Base-by-base conservation (phyloP, 352 stramenopile genomes). In the Phytophthora cactorum region DNA sequence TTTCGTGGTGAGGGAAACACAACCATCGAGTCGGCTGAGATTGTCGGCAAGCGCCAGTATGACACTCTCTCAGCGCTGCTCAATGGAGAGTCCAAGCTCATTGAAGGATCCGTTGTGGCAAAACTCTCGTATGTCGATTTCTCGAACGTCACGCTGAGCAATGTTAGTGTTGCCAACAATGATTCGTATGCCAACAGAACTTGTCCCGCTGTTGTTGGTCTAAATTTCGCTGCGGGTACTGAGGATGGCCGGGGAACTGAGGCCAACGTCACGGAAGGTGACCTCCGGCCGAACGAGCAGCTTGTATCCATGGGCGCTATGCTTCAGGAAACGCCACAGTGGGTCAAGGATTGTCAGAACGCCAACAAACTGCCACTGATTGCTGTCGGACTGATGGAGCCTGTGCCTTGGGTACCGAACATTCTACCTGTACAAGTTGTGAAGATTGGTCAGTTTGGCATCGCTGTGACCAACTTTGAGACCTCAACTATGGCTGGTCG, bases 401-500 rank as follows among this genome's bases (percentile, higher is more conserved):
- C 77, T 0, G 61, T 70, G 31, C 75, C 74, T 1, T 89, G 76
- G 78, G 63, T 72, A 49, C 81, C 83, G 0, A 70, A 59, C 4
- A 67, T 89, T n/a, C 49, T 91, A 9, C 79, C 81, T 2, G 69
- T 91, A 5, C 81, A 91, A 32, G 61, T 90, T 4, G 63, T 87
- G 36, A 77, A 83, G 41, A 57, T 91, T 29, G 83, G 82, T 5
- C 76, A 85, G 36, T 72, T 92, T 25, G 79, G 59, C 10, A 54
- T 92, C 12, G 79, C 77, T 8, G 69, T 82, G 5, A 76, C 78
- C 25, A 84, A 73, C 34, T 90, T 90, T 41, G 83, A 91, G 63
- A 80, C 84, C 7, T 76, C 82, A 4, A 89, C 79, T 1, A 91
- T 90, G 83, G 53, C 81, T 15, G 83, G 83, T 3, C 65, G 80